Percentiles rank a stretch among this genome's conserved stretches.
phyloP scores from a whole-genome alignment of 2,329 filamentous ascomycete species.

The Phialocephala subalpina region DNA sequence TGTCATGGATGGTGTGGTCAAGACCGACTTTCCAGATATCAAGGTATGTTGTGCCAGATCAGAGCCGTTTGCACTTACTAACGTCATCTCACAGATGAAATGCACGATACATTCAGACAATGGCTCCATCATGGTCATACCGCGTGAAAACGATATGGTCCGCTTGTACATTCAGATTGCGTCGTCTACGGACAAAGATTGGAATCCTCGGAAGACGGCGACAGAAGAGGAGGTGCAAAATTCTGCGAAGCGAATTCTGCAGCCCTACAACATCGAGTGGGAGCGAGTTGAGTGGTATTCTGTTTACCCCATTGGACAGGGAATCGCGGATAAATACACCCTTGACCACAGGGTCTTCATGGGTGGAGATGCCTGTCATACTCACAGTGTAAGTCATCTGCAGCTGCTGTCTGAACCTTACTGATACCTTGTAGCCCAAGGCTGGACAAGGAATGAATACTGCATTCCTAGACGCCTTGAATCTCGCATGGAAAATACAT shows the following conservation, averaged over 20 bases:
- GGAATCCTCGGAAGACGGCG: constrained; percentile 68
- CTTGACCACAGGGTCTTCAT: constrained; percentile 76
- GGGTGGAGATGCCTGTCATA: constrained; percentile 81
- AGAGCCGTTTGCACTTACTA: constrained; percentile 50
- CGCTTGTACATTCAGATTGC: constrained; percentile 75
- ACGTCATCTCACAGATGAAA: constrained; percentile 63
- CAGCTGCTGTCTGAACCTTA: constrained; percentile 56
- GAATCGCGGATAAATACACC: constrained; percentile 73
- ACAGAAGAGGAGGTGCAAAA: constrained; percentile 70
- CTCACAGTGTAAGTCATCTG: constrained; percentile 67
- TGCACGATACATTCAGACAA: constrained; percentile 78
- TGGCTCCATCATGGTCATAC: constrained; percentile 83
- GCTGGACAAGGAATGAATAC: constrained; percentile 85
- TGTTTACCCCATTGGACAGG: constrained; percentile 79
- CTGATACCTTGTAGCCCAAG: constrained; percentile 69
- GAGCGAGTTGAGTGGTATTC: constrained; percentile 77
- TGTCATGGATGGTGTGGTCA: constrained; percentile 77
- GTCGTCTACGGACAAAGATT: constrained; percentile 67
- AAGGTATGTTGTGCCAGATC: constrained; percentile 59
- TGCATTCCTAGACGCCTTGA: constrained; percentile 82
- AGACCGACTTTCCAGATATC: constrained; percentile 80
- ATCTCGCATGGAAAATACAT: constrained; percentile 96
- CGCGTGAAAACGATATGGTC: constrained; percentile 73
- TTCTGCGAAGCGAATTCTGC: constrained; percentile 69
- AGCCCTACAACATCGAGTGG: constrained; percentile 73